Evolutionary conservation across 2,329 filamentous ascomycete genomes (phyloP).

Genomic region (Colletotrichum musae): DNA sequence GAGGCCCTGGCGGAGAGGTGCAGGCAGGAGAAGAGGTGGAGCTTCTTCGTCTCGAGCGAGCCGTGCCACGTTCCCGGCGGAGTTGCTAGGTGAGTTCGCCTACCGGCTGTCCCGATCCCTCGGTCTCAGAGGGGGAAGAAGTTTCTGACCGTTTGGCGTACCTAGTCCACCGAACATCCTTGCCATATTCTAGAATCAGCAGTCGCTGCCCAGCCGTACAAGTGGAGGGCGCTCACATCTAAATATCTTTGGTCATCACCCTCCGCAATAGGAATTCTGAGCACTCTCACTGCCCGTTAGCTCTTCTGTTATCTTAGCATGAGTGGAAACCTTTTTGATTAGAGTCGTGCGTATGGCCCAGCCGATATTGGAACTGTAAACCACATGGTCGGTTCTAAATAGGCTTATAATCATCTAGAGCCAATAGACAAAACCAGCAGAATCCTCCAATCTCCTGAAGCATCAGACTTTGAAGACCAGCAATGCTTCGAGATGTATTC

Average conservation of each 20-base stretch:
- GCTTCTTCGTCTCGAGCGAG: slow-evolving; percentile 57
- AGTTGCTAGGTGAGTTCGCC: slow-evolving; percentile 43
- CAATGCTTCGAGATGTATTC: slow-evolving; percentile 30
- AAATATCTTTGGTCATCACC: no score
- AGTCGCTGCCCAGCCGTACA: not conserved
- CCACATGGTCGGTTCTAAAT: slow-evolving; percentile 11
- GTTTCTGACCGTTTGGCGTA: not conserved
- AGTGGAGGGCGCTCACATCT: not conserved
- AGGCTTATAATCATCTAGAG: slow-evolving; percentile 10
- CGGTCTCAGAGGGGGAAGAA: not conserved
- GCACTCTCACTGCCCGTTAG: not conserved
- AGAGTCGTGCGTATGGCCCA: slow-evolving; percentile 17
- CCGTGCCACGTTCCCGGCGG: slow-evolving; percentile 51
- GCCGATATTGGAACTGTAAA: slow-evolving; percentile 13
- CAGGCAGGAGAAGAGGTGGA: slow-evolving; percentile 50
- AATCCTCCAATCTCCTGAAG: slow-evolving; percentile 2
- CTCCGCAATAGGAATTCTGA: no score
- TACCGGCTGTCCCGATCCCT: not conserved
- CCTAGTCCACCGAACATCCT: slow-evolving; percentile 53
- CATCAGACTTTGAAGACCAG: slow-evolving; percentile 12
- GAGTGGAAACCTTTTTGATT: slow-evolving; percentile 15
- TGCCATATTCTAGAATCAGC: slow-evolving; percentile 50
- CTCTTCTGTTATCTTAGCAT: not conserved
- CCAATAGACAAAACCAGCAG: slow-evolving; percentile 5
- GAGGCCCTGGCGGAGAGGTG: slow-evolving; percentile 54